Evolutionary conservation across 768 basidiomycete genomes (phyloP), one percentile per base, ranked within the genome.

Genomic region (Trametes gibbosa): DNA sequence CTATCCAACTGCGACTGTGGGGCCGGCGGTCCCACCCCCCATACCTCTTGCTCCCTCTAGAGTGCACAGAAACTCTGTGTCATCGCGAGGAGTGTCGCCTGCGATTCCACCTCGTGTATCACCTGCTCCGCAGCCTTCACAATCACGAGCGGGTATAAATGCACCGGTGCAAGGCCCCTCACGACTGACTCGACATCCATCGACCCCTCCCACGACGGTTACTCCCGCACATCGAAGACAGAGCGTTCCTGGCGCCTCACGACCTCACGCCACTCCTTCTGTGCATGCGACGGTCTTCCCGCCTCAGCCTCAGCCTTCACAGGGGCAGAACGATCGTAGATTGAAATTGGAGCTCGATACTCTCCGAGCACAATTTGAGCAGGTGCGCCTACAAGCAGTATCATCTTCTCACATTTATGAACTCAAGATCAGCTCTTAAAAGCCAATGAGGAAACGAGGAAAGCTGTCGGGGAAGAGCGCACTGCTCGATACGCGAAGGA

Each of bases 401-500:
- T 51, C 17, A 19, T 23, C 17, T 16, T 2, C 21, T 37, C 37
- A 61, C 64, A 16, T 56, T 62, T n/a, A 42, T 62, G 56, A 32
- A 32, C 29, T 32, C 29, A 32, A 32, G 29, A 4, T 32, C 66
- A 89, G 85, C 73, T 87, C 59, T 75, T 74, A 39, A 72, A 76
- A 68, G 75, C 80, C 61, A 83, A 87, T 64, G 67, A 73, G 39
- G 73, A 75, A 57, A 74, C 82, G 19, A 78, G 79, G 55, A 59
- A 69, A 24, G 76, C 77, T 1, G 68, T 85, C 47, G 74, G 79
- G 59, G 75, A 76, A 39, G 83, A 83, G 3, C 69, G 75, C 48
- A 79, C 83, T 47, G 76, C 74, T 8, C 84, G 79, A 59, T 75
- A 83, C 40, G 72, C 76, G 32, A 89, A 85, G 66, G 84, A 87